These are phyloP conservation scores for Astrothelium subdiscretum DNA, from an alignment of 495 filamentous ascomycete species.

Conservation along the genomic window DNA sequence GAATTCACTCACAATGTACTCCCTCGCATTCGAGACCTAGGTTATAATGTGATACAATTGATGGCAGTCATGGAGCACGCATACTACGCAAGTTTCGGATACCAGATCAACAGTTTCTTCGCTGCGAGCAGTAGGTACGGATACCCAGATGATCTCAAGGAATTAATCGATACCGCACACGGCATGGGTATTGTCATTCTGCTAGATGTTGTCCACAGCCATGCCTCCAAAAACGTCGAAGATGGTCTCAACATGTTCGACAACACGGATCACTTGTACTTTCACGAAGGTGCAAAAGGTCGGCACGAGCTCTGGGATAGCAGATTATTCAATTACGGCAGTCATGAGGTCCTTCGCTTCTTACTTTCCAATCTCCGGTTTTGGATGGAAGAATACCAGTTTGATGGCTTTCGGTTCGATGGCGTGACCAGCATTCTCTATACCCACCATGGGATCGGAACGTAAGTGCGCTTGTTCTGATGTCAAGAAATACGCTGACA, in stretches of 20 bases:
- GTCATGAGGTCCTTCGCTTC: constrained; percentile 89
- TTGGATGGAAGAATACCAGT: constrained; percentile 97
- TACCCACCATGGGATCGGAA: constrained; percentile 90
- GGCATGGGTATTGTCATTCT: constrained; percentile 83
- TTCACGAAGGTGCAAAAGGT: constrained; percentile 75
- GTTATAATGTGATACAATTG: constrained; percentile 95
- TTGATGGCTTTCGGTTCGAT: constrained; percentile 96
- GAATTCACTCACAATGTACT: constrained; percentile 91
- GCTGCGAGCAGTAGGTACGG: constrained; percentile 94
- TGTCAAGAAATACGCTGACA: constrained; percentile 16
- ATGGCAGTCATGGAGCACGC: constrained; percentile 99
- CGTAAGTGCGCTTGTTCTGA: constrained; percentile 48
- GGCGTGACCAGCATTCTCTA: constrained; percentile 99
- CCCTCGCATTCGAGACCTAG: constrained; percentile 77
- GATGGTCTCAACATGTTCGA: constrained; percentile 95
- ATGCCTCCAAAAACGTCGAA: constrained; percentile 91
- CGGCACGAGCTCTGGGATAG: constrained; percentile 92
- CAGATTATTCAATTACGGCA: constrained; percentile 91
- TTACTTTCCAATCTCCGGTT: constrained; percentile 90
- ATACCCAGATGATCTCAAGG: constrained; percentile 87
- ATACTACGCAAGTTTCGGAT: constrained; percentile 98
- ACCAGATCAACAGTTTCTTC: constrained; percentile 98
- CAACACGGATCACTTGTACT: constrained; percentile 87
- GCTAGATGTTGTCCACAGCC: constrained; percentile 93
- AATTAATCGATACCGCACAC: constrained; percentile 91